These are phyloP conservation scores for Ballota nigra DNA, from an alignment of 257 asterid genomes.

Conservation along the genomic window DNA sequence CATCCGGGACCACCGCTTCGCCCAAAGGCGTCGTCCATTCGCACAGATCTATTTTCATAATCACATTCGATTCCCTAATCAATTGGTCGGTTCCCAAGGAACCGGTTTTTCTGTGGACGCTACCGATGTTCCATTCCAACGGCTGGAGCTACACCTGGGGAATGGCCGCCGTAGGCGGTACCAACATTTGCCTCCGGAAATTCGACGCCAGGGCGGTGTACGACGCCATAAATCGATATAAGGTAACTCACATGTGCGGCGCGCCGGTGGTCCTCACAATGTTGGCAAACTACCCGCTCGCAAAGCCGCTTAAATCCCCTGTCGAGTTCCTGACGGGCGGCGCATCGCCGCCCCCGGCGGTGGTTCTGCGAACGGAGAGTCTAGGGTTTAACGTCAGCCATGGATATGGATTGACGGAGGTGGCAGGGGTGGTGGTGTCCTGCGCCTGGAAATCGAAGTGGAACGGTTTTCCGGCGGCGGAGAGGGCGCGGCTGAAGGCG, in stretches of 20 bases:
- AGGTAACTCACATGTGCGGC: conserved; percentile 83
- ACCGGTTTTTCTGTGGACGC: conserved; percentile 73
- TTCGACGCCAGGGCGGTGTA: conserved; percentile 49
- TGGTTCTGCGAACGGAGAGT: conserved; percentile 53
- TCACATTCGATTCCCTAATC: conserved; percentile 53
- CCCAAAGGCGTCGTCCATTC: conserved; percentile 84
- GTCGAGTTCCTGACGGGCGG: conserved; percentile 62
- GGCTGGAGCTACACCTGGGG: conserved; percentile 98
- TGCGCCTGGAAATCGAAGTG: conserved; percentile 74
- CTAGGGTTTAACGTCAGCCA: conserved; percentile 61
- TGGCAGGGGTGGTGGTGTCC: conserved; percentile 55
- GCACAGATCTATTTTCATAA: conserved; percentile 49
- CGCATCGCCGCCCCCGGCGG: conserved; percentile 70
- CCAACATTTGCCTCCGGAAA: conserved; percentile 62
- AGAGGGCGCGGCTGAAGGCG: conserved; percentile 55
- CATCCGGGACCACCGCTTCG: conserved; percentile 81
- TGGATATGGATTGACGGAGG: conserved; percentile 82
- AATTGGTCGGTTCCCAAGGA: conserved; percentile 64
- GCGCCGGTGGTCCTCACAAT: conserved; percentile 76
- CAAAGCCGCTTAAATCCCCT: conserved; percentile 30
- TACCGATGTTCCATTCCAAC: conserved; percentile 86
- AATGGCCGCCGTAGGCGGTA: conserved; percentile 84
- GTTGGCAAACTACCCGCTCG: conserved; percentile 44
- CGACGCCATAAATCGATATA: conserved; percentile 29
- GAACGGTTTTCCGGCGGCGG: conserved; percentile 51